These are phyloP conservation scores for Isabelozyma rhagii DNA, from an alignment of 805 yeast species.

Conservation along the genomic window DNA sequence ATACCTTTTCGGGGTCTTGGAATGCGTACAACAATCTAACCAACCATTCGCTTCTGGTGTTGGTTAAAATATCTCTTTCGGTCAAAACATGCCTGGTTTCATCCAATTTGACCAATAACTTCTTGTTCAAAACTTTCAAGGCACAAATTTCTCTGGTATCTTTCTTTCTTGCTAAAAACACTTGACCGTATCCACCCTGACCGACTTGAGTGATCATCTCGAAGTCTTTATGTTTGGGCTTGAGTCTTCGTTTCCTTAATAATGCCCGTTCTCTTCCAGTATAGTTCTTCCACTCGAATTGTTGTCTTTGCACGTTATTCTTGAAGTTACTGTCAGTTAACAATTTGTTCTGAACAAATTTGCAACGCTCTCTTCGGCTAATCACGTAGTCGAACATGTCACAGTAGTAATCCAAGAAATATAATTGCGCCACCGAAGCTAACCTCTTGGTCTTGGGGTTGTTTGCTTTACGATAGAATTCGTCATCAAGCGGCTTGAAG, in stretches of 20 bases:
- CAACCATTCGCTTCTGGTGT: conserved; percentile 92
- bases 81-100: conserved; percentile 95
- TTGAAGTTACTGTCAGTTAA: conserved; percentile 46
- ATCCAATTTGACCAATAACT: conserved; percentile 79
- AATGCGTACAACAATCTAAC: conserved; percentile 92
- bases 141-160: conserved; percentile 97
- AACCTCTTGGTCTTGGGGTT: conserved; percentile 77
- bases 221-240: conserved; percentile 92
- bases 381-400: conserved; percentile 93
- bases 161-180: conserved; percentile 88
- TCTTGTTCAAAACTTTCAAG: conserved; percentile 84
- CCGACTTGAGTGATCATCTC: conserved; percentile 98
- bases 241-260: conserved; percentile 82
- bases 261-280: conserved; percentile 79
- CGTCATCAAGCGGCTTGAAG: conserved; percentile 24
- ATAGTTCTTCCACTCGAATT: conserved; percentile 68
- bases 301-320: conserved; percentile 31
- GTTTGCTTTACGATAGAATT: conserved; percentile 57
- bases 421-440: conserved; percentile 90
- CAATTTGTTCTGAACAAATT: conserved; percentile 61
- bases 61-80: conserved; percentile 95
- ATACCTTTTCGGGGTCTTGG: conserved; percentile 87
- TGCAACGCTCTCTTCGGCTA: conserved; percentile 77
- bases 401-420: conserved; percentile 91
- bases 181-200: conserved; percentile 99